Evolutionary conservation across 2,329 filamentous ascomycete species (phyloP).

Genomic region (Trichoderma koningiopsis): DNA sequence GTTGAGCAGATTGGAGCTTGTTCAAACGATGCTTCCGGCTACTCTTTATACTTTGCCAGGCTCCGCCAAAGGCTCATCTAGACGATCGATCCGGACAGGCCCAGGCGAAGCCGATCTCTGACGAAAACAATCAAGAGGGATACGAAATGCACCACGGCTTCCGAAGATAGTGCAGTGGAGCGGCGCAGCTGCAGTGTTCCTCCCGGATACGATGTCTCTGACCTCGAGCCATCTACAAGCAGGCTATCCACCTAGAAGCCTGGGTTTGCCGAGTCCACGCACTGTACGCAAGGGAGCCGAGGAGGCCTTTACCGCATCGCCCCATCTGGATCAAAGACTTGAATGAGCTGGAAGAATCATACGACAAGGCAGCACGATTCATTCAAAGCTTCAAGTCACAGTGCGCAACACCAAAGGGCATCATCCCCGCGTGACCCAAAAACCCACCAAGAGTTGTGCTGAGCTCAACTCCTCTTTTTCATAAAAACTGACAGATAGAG

Average conservation of each 20-base stretch:
- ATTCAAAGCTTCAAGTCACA: not conserved
- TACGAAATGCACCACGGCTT: constrained; percentile 21
- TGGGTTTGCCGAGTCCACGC: not conserved
- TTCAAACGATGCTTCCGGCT: constrained; percentile 3
- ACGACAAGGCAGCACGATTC: not conserved
- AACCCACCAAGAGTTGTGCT: constrained; percentile 1
- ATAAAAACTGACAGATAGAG: constrained; percentile 9
- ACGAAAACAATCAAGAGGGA: constrained; percentile 13
- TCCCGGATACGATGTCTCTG: constrained; percentile 25
- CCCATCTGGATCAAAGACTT: not conserved
- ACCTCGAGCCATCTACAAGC: not conserved
- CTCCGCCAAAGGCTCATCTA: not conserved
- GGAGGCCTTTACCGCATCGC: not conserved
- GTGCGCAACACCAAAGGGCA: not conserved
- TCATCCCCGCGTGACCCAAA: constrained; percentile 11
- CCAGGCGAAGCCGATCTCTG: constrained; percentile 12
- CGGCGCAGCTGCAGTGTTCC: constrained; percentile 24
- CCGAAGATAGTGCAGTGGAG: constrained; percentile 23
- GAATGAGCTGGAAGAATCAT: not conserved
- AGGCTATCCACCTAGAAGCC: not conserved
- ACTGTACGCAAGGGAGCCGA: not conserved
- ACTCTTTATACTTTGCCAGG: constrained; percentile 14
- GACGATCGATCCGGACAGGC: not conserved
- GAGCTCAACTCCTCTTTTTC: not conserved
- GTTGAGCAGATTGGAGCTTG: not conserved